Conservation (phyloP, 257 asterid genomes). For the Osmanthus fragrans region DNA sequence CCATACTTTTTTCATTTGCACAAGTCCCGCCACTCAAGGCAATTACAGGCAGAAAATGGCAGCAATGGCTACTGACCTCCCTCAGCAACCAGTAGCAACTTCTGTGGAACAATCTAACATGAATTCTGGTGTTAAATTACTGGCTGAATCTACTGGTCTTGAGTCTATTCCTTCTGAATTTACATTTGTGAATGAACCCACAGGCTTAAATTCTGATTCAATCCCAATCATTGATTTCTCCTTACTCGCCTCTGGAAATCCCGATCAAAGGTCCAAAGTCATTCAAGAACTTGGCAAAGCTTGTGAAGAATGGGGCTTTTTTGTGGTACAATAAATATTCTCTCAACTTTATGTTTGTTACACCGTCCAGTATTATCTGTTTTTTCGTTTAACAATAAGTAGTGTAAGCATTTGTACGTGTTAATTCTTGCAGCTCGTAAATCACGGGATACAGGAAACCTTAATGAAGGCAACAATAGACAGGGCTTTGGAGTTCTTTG, state of each 20-base stretch:
- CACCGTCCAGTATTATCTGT: not conserved
- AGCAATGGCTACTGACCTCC: not conserved
- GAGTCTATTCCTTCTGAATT: slow-evolving; percentile 28
- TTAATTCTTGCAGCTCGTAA: slow-evolving; percentile 36
- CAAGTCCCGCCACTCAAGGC: slow-evolving; percentile 22
- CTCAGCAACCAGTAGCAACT: not conserved
- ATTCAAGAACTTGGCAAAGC: slow-evolving; percentile 36
- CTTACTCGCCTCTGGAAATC: slow-evolving; percentile 25
- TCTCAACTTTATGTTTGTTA: not conserved
- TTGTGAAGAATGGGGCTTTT: slow-evolving; percentile 57
- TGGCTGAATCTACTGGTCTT: slow-evolving; percentile 20
- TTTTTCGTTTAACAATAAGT: not conserved
- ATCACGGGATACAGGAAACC: slow-evolving; percentile 44
- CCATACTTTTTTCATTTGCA: too few relatives aligned
- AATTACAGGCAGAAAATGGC: not conserved
- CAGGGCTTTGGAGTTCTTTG: slow-evolving; percentile 29
- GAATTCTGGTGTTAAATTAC: not conserved
- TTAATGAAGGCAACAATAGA: slow-evolving; percentile 26
- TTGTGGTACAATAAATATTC: slow-evolving; percentile 34
- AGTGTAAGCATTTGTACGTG: not conserved
- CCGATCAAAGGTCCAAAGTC: slow-evolving; percentile 27
- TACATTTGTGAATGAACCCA: slow-evolving; percentile 16
- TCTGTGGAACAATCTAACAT: not conserved
- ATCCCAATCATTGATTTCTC: slow-evolving; percentile 48
- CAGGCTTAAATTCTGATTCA: slow-evolving; percentile 28